These are phyloP conservation scores for Saccharomycopsis selenospora DNA, from an alignment of 805 yeast genomes.

Conservation along the genomic window DNA sequence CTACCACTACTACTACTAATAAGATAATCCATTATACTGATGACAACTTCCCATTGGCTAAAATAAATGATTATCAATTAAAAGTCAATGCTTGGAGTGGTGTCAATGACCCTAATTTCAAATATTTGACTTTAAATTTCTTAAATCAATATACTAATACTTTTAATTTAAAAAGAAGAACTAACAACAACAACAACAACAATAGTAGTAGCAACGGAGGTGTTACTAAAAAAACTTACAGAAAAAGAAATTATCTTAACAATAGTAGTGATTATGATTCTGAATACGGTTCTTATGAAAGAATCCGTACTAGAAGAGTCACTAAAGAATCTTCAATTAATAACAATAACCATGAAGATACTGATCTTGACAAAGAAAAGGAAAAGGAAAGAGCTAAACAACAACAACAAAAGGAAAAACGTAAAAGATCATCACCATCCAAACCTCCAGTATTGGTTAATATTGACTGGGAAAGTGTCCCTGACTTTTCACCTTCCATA, in stretches of 20 bases:
- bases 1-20: background rate
- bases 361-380: constrained; percentile 9
- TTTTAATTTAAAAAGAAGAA: background rate
- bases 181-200: constrained; percentile 3
- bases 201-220: constrained; percentile 15
- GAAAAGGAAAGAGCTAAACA: constrained; percentile 30
- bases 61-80: constrained; percentile 38
- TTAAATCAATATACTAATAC: constrained; percentile 33
- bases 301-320: constrained; percentile 49
- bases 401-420: constrained; percentile 35
- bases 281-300: constrained; percentile 29
- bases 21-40: constrained; percentile 10
- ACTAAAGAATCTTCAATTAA: constrained; percentile 29
- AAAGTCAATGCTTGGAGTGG: constrained; percentile 47
- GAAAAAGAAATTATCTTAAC: constrained; percentile 16
- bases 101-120: constrained; percentile 37
- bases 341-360: background rate
- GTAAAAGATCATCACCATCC: constrained; percentile 36
- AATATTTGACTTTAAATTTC: constrained; percentile 43
- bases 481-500: constrained; percentile 76
- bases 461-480: constrained; percentile 60
- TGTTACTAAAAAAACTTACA: constrained; percentile 6
- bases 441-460: constrained; percentile 34
- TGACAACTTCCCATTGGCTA: constrained; percentile 40
- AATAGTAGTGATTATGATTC: constrained; percentile 10